Base-by-base conservation (phyloP, 495 filamentous ascomycete species). In the Aspergillus wentii region DNA sequence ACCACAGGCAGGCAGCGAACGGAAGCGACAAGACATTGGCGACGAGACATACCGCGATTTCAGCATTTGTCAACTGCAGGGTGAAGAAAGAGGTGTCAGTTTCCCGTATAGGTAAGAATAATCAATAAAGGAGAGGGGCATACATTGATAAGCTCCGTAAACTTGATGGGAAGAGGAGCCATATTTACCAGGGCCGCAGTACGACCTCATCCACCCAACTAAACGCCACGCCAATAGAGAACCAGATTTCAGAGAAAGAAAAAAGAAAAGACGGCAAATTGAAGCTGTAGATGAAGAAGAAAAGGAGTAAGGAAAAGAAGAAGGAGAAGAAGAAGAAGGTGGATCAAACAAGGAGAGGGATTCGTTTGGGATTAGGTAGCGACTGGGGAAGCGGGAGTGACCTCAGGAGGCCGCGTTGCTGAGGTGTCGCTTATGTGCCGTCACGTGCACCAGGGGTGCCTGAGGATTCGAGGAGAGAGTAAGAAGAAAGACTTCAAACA, bases 101-200 rank as follows among this genome's bases (percentile, higher is more conserved):
- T 38, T 38, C 21, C 20, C 33, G 5, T 0, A 18, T 41, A 33
- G 14, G 10, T 16, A 11, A 31, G 25, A 21, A 14, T 19, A 8
- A 40, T 18, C 30, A 33, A 48, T 14, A 26, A 38, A 11, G 34
- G 31, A 16, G 34, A 23, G 40, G 42, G 40, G 62, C 73, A 59
- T 75, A 94, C 85, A 79, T 86, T 85, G 56, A 94, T 72, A 56
- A 94, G 76, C 79, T 96, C 90, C 61, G 83, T 86, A 64, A 96
- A 96, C 68, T 87, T 87, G 73, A 96, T 96, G 50, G 90, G 90
- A 51, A 95, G 66, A 54, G 78, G 76, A 75, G 80, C 82, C 79
- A 76, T 85, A 63, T 72, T 74, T 71, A 67, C 59, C 52, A 56
- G 57, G 68, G 62, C 60, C 61, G 66, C 52, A 57, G 50, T 38